Percentiles rank a stretch among this genome's conserved stretches.
These are phyloP conservation scores for Clitocybe nebularis DNA, from an alignment of 1,284 basidiomycete genomes.

Conservation along the genomic window DNA sequence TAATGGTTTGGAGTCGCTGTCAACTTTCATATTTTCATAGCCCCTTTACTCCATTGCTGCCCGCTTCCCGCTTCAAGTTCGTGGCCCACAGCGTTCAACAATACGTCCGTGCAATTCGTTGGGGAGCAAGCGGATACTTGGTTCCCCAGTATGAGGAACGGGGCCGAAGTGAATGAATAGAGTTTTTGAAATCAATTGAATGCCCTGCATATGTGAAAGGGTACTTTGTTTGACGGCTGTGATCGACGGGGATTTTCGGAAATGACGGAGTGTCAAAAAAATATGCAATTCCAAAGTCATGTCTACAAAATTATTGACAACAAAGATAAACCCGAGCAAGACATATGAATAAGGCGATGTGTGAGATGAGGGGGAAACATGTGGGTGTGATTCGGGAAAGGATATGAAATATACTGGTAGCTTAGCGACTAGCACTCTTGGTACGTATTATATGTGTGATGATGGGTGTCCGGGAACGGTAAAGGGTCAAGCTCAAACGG, in stretches of 20 bases:
- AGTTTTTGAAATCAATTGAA: no score
- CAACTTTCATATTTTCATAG: constrained; percentile 25
- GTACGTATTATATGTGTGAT: constrained; percentile 47
- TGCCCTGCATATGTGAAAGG: no score
- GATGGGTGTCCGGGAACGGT: constrained; percentile 53
- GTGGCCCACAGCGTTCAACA: constrained; percentile 68
- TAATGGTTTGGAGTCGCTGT: no score
- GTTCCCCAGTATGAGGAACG: background rate
- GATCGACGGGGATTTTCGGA: no score
- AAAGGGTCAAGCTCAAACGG: constrained; percentile 65
- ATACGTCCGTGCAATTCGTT: constrained; percentile 54
- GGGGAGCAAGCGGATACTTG: constrained; percentile 3
- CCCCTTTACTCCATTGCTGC: constrained; percentile 39
- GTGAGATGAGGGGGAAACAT: constrained; percentile 1
- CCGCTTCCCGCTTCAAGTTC: constrained; percentile 43
- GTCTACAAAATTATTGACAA: constrained; percentile 4
- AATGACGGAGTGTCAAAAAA: no score
- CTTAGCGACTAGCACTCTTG: constrained; percentile 56
- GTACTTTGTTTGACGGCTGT: background rate
- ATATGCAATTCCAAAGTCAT: background rate
- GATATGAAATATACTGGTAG: constrained; percentile 23
- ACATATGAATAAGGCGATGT: constrained; percentile 6
- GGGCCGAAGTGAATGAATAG: no score
- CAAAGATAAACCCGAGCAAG: constrained; percentile 10
- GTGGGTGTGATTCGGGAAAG: constrained; percentile 3